These are phyloP conservation scores for Clavispora santaluciae DNA, from an alignment of 805 yeast genomes.

Conservation along the genomic window DNA sequence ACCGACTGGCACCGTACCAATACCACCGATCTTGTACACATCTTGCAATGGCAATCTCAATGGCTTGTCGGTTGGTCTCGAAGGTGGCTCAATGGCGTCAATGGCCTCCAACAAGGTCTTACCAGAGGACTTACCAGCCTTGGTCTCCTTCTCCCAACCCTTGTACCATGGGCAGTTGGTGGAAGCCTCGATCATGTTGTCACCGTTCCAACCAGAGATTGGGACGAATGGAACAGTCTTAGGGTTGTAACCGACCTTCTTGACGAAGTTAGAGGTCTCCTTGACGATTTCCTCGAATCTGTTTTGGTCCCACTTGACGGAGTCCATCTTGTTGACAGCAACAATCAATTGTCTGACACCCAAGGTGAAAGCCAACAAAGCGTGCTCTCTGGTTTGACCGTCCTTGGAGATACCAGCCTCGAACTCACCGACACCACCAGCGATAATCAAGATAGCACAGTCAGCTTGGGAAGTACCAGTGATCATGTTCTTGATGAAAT, in stretches of 20 bases:
- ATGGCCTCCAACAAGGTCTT: conserved; percentile 82
- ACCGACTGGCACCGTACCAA: conserved; percentile 90
- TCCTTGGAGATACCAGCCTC: conserved; percentile 94
- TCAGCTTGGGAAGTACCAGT: conserved; percentile 95
- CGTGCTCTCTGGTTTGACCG: conserved; percentile 88
- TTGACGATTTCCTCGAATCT: conserved; percentile 75
- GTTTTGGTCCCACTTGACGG: conserved; percentile 79
- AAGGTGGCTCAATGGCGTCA: conserved; percentile 76
- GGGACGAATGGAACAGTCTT: conserved; percentile 84
- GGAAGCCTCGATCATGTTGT: conserved; percentile 84
- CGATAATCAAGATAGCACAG: conserved; percentile 85
- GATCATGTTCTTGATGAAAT: conserved; percentile 94
- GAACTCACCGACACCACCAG: conserved; percentile 92
- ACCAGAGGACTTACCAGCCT: conserved; percentile 65
- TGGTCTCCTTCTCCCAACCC: conserved; percentile 80
- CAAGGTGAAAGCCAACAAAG: conserved; percentile 82
- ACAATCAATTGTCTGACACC: conserved; percentile 85
- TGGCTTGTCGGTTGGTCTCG: conserved; percentile 81
- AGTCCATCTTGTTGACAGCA: conserved; percentile 94
- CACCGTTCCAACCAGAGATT: conserved; percentile 84
- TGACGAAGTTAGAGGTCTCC: conserved; percentile 76
- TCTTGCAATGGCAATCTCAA: conserved; percentile 87
- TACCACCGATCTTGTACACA: conserved; percentile 91
- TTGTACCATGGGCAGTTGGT: conserved; percentile 83
- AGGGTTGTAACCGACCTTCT: conserved; percentile 82